Evolutionary conservation across 805 yeast species (phyloP).

Genomic region (Zygotorulaspora chibaensis): DNA sequence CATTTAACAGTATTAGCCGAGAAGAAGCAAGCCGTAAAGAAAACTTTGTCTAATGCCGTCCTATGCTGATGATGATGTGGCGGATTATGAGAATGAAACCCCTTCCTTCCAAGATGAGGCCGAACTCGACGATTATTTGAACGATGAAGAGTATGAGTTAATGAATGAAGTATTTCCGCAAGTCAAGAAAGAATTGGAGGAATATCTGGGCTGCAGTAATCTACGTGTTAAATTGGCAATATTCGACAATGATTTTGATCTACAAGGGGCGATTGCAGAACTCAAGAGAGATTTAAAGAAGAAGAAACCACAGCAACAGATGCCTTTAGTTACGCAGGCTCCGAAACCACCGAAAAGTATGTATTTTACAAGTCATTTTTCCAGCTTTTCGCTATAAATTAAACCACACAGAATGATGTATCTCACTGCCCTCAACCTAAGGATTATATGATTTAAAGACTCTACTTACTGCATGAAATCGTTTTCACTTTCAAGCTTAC

Average conservation of each 20-base stretch:
- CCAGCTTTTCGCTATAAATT: no score
- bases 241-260: conserved; percentile 48
- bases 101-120: conserved; percentile 38
- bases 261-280: conserved; percentile 44
- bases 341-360: conserved; percentile 41
- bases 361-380: conserved; percentile 32
- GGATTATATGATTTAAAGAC: neutral
- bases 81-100: conserved; percentile 32
- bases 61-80: conserved; percentile 22
- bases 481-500: neutral
- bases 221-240: conserved; percentile 48
- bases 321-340: conserved; percentile 2
- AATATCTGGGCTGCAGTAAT: conserved; percentile 42
- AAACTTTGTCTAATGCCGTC: conserved; percentile 13
- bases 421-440: neutral
- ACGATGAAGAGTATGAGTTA: conserved; percentile 37
- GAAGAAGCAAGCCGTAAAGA: neutral
- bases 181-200: conserved; percentile 37
- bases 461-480: neutral
- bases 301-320: conserved; percentile 17
- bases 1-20: neutral
- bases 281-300: conserved; percentile 28
- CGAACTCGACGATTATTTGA: conserved; percentile 36
- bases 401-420: neutral
- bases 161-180: conserved; percentile 46